Base-by-base conservation (phyloP, 2,329 filamentous ascomycete species). In the Cercospora sesami region DNA sequence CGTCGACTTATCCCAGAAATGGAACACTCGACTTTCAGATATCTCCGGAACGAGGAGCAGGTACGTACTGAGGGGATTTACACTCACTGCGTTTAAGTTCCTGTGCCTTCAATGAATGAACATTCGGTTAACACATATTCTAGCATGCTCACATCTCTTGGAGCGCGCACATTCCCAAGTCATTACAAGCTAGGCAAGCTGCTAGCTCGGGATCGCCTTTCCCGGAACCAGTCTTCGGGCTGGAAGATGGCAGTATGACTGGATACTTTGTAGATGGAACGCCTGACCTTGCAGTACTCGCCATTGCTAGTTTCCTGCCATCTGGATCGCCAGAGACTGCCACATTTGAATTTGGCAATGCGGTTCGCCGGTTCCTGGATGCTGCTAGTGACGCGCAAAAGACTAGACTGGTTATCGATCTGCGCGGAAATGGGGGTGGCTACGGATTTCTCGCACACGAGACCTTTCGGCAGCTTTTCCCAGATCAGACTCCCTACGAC, bases 371-470 rank as follows among this genome's bases (percentile, higher is more conserved):
- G 7, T 84, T 88, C 71, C 79, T 89, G 16, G 77, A 80, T 0
- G 78, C 80, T 53, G 59, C 59, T 45, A 39, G 31, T 28, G 48
- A 82, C 82, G 12, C 42, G 18, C 61, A 63, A 28, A 63, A 63
- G 30, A 86, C 80, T n/a, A 88, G 86, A 75, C 80, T 91, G 5
- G 81, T 91, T 31, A 85, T 91, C 67, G 90, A 91, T 70, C 74
- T 91, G 6, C 83, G 85, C 4, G 82, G 80, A 2, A 92, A 91
- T 70, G 81, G 80, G 0, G 89, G 89, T 45, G 89, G 89, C 39
- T 77, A 75, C 23, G 77, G 78, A 14, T 75, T 78, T 28, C 75
- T 80, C 5, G 80, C 78, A 62, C 80, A 79, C 68, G 80, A 82
- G 64, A 74, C 78, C 0, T 89, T 89, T 74, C 81, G 81, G 36